Evolutionary conservation across 768 basidiomycete genomes (phyloP), one percentile per base, ranked within the genome.

Genomic region (Lanmaoa rubissima): DNA sequence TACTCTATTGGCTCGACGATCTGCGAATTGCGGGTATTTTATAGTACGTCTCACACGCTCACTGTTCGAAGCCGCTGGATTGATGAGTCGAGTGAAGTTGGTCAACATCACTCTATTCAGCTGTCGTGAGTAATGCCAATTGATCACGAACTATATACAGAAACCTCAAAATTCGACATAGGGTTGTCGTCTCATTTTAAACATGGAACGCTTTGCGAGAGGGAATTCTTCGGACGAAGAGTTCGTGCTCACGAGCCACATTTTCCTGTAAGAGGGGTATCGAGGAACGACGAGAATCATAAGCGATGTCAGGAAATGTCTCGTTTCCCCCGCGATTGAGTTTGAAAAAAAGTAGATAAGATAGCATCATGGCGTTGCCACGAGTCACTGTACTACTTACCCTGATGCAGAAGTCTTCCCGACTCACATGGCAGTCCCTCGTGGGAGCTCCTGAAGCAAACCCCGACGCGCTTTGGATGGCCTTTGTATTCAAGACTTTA

Each of bases 111-210:
- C 5, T 65, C 5, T 40, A 24, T 28, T 67, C 62, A 5, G 35
- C 42, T 28, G 28, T 56, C 21, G 68, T 69, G 35, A 61, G 68
- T 60, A 32, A 32, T 51, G 6, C 19, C 31, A 11, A 5, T 35
- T 19, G 11, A 43, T 51, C 16, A 2, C 13, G 12, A 36, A 24
- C 1, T 5, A 10, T 35, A 21, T 6, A 9, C 19, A 31, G n/a
- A 19, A 32, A 34, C 5, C n/a, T 21, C 12, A 19, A 21, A 28
- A 16, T 26, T 36, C 2, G 10, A n/a, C 24, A 7, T 19, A 69
- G 68, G 67, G 67, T 5, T 62, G 59, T 48, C 62, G 54, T 41
- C 60, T 70, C 34, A 59, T 65, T 46, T 48, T 71, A 36, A 62
- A 69, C 17, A 66, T 62, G 67, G 60, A 61, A 51, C 34, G 36